Evolutionary conservation across 371 early-diverging fungal genomes (phyloP), one percentile per base, ranked within the genome.

Genomic region (Neoconidiobolus thromboides): DNA sequence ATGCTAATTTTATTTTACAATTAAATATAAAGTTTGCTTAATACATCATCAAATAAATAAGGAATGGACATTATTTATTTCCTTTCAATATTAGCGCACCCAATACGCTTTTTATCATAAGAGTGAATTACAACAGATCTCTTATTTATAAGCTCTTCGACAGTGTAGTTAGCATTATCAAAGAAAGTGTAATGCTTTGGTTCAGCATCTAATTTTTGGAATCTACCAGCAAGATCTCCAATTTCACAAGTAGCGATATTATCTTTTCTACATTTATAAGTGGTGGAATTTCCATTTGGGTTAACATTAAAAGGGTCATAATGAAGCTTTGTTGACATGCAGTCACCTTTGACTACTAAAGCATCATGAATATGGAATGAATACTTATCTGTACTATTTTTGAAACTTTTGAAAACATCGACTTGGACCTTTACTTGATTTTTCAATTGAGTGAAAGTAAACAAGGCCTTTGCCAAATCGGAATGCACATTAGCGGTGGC

Each of bases 171-270:
- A 14, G 46, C 26, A 36, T 4, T 3, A 10, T 60, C 60, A 14
- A 50, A 6, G 60, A 51, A 60, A 5, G 10, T 51, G 5, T 15
- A 51, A 7, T 15, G 2, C 12, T 9, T 37, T 6, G 26, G 12
- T 9, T 3, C 40, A 2, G 14, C 44, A 2, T 61, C 26, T 2
- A 61, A 37, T 36, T 43, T 43, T 43, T 75, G 75, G 61, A 68
- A 62, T 60, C 69, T 67, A 54, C 78, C 78, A 43, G 73, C 60
- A 57, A 78, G 63, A 61, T 76, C 76, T 58, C 76, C 78, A n/a
- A 68, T 61, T 65, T 76, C 73, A 65, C 78, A 78, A 4, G 72
- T 63, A 43, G 62, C 58, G n/a, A 54, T 36, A 14, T 46, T 38
- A 37, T 42, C 37, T 4, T 40, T 40, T 10, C 54, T 40, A 36